Percentiles rank a stretch among this genome's conserved stretches.
Evolutionary conservation across 441 rosid genomes (phyloP).

Genomic region (Gossypium schwendimanii): DNA sequence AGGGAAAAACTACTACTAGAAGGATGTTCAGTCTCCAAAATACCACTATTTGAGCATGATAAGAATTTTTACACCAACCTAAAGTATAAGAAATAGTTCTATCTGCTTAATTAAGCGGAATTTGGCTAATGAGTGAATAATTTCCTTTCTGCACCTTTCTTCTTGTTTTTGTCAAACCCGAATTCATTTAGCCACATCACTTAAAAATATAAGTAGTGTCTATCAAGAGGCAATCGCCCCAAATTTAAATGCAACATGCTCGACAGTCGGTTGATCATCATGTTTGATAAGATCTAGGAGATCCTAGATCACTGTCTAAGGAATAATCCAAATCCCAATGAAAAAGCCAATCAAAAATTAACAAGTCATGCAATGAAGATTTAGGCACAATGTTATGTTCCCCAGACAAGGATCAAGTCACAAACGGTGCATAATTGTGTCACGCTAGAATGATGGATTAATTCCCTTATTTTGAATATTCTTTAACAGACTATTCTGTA

Average conservation of each 20-base stretch:
- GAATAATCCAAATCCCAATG: background rate
- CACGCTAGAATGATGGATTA: background rate
- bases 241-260: no score
- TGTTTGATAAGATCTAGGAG: background rate
- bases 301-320: background rate
- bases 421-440: background rate
- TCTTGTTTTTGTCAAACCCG: no score
- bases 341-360: background rate
- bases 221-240: no score
- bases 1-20: background rate
- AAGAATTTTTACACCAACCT: background rate
- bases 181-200: no score
- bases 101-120: background rate
- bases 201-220: no score
- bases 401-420: background rate
- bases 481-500: background rate
- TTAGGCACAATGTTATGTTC: background rate
- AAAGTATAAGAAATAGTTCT: background rate
- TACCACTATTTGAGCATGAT: background rate
- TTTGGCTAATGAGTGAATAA: background rate
- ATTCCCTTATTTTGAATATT: background rate
- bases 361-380: background rate
- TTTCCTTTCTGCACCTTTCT: no score
- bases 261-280: background rate
- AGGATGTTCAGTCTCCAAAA: background rate